phyloP scores from a whole-genome alignment of 2,329 filamentous ascomycete genomes.

The Colletotrichum melonis region DNA sequence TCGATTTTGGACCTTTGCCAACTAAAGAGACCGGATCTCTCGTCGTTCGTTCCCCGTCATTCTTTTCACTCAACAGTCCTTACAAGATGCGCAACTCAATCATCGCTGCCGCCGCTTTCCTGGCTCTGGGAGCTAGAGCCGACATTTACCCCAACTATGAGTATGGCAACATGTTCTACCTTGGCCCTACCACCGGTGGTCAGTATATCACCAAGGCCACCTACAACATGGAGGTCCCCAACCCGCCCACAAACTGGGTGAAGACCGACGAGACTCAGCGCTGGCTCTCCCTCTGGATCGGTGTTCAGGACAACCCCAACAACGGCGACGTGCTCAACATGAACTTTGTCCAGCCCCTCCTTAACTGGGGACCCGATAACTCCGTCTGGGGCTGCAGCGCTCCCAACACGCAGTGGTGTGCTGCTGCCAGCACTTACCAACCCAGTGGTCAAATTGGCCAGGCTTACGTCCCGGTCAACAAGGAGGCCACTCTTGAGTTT shows the following conservation, averaged over 20 bases:
- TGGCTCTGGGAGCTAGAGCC: conserved; percentile 18
- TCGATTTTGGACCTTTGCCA: neutral
- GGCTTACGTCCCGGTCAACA: conserved; percentile 9
- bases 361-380: conserved; percentile 27
- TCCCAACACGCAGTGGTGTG: conserved; percentile 26
- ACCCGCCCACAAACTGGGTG: conserved; percentile 21
- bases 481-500: conserved; percentile 16
- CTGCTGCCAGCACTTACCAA: conserved; percentile 14
- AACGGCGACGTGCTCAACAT: conserved; percentile 16
- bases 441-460: conserved; percentile 21
- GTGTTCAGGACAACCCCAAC: conserved; percentile 20
- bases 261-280: conserved; percentile 13
- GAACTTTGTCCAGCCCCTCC: conserved; percentile 24
- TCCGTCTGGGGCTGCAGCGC: conserved; percentile 14
- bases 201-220: conserved; percentile 35
- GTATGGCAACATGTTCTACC: conserved; percentile 28
- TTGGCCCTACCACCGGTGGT: conserved; percentile 18
- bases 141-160: conserved; percentile 21
- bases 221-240: conserved; percentile 35
- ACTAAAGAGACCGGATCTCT: conserved; percentile 14
- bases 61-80: neutral
- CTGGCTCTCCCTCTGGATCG: conserved; percentile 20
- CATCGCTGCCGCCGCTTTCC: neutral
- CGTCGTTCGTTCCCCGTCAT: conserved; percentile 1
- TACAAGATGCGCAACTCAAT: conserved; percentile 13